phyloP scores from a whole-genome alignment of 2,329 filamentous ascomycete genomes.

The Chaetomium olivaceum region DNA sequence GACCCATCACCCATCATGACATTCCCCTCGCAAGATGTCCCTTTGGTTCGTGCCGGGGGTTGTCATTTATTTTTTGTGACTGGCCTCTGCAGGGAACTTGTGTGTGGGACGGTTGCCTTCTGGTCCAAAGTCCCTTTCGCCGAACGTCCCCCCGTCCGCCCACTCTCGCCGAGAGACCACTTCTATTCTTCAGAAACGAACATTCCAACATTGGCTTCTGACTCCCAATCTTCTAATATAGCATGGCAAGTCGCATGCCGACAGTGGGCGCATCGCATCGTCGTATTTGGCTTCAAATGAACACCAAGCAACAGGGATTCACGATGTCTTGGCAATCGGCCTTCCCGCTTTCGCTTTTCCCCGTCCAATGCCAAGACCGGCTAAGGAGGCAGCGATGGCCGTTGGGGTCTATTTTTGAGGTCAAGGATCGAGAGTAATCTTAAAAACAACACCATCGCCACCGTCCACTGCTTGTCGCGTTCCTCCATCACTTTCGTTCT shows the following conservation, averaged over 20 bases:
- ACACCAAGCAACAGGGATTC: slow-evolving; percentile 8
- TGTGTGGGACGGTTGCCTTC: slow-evolving; percentile 16
- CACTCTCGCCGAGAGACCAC: not conserved
- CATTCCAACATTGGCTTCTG: not conserved
- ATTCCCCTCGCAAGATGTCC: not conserved
- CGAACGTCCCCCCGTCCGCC: not conserved
- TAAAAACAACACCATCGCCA: slow-evolving; percentile 20
- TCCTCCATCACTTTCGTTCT: not conserved
- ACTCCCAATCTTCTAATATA: not conserved
- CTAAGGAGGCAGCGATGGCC: slow-evolving; percentile 9
- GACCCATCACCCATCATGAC: not conserved
- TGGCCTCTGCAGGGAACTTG: slow-evolving; percentile 17
- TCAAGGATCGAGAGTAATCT: slow-evolving; percentile 23
- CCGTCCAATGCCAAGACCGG: slow-evolving; percentile 15
- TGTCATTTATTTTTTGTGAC: not conserved
- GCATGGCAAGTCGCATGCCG: not conserved
- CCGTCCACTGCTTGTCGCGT: not conserved
- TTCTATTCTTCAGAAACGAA: not conserved
- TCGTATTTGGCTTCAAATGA: not conserved
- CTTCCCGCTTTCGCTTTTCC: slow-evolving; percentile 5
- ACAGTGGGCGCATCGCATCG: not conserved
- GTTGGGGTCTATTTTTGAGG: slow-evolving; percentile 2
- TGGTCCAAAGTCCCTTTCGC: not conserved
- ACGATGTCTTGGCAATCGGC: slow-evolving; percentile 12
- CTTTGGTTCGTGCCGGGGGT: not conserved